phyloP scores from a whole-genome alignment of 2,329 filamentous ascomycete species.

The Chaetomiaceae sp. region DNA sequence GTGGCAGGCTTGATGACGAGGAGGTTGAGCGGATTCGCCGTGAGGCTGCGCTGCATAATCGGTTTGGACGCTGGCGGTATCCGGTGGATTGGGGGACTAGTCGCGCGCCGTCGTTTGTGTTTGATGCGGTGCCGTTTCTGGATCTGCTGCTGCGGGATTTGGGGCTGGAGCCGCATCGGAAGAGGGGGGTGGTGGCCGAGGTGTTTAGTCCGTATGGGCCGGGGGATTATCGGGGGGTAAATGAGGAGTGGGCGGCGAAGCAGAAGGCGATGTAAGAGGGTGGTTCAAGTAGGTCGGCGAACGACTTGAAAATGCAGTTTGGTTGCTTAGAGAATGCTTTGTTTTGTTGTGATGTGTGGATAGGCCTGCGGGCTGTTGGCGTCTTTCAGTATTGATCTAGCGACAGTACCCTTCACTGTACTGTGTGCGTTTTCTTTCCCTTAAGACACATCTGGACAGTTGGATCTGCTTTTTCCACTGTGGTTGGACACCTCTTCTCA shows the following conservation, averaged over 20 bases:
- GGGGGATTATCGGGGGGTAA: conserved; percentile 50
- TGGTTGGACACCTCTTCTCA: no score
- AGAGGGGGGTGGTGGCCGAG: conserved; percentile 46
- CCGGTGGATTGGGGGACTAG: conserved; percentile 54
- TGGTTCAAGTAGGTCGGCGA: not conserved
- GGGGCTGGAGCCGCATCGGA: conserved; percentile 52
- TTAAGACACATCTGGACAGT: no score
- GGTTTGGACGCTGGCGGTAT: conserved; percentile 65
- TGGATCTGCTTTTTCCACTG: no score
- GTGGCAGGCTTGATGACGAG: conserved; percentile 27
- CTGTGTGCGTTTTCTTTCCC: no score
- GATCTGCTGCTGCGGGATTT: conserved; percentile 63
- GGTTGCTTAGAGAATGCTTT: no score
- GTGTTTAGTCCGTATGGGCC: conserved; percentile 51
- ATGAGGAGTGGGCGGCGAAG: conserved; percentile 39
- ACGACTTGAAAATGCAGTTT: no score
- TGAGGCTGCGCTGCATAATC: conserved; percentile 57
- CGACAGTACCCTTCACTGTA: no score
- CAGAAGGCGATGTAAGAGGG: not conserved
- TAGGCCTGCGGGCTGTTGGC: no score
- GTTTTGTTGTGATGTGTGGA: no score
- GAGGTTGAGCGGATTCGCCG: conserved; percentile 39
- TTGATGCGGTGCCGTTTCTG: conserved; percentile 68
- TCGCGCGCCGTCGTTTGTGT: conserved; percentile 63
- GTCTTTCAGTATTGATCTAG: no score